These are phyloP conservation scores for Aegilops tauschii DNA, from an alignment of 176 grass and related monocot species.

Conservation along the genomic window DNA sequence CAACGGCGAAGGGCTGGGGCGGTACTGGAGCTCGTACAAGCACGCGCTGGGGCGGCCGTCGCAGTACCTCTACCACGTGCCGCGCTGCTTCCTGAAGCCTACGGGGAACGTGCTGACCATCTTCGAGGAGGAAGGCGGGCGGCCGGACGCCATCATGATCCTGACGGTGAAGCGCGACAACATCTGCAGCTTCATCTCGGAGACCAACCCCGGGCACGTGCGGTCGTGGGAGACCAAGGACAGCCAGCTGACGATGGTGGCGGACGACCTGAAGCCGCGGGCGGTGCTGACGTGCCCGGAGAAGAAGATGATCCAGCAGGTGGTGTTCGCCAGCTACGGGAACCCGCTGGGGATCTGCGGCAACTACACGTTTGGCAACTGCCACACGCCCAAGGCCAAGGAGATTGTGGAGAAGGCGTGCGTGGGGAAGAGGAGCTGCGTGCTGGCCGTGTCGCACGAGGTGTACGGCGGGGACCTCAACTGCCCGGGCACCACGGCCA, in stretches of 20 bases:
- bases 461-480: slow-evolving; percentile 59
- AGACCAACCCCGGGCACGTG: slow-evolving; percentile 57
- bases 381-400: slow-evolving; percentile 53
- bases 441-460: slow-evolving; percentile 41
- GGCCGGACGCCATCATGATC: slow-evolving; percentile 64
- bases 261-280: slow-evolving; percentile 34
- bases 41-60: slow-evolving; percentile 69
- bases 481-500: slow-evolving; percentile 61
- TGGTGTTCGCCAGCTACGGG: slow-evolving; percentile 84
- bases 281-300: slow-evolving; percentile 44
- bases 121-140: slow-evolving; percentile 76
- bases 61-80: slow-evolving; percentile 76
- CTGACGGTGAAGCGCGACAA: slow-evolving; percentile 88
- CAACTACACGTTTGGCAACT: slow-evolving; percentile 72
- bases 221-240: slow-evolving; percentile 52
- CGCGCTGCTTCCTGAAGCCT: slow-evolving; percentile 45
- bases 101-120: slow-evolving; percentile 59
- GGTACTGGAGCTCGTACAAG: slow-evolving; percentile 78
- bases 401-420: slow-evolving; percentile 62
- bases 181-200: slow-evolving; percentile 79
- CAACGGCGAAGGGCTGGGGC: slow-evolving; percentile 65
- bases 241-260: slow-evolving; percentile 33
- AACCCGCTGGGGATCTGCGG: slow-evolving; percentile 78
- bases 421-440: slow-evolving; percentile 60
- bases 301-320: slow-evolving; percentile 68